Evolutionary conservation across 1,284 basidiomycete genomes (phyloP).

Genomic region (Dichomitus squalens): DNA sequence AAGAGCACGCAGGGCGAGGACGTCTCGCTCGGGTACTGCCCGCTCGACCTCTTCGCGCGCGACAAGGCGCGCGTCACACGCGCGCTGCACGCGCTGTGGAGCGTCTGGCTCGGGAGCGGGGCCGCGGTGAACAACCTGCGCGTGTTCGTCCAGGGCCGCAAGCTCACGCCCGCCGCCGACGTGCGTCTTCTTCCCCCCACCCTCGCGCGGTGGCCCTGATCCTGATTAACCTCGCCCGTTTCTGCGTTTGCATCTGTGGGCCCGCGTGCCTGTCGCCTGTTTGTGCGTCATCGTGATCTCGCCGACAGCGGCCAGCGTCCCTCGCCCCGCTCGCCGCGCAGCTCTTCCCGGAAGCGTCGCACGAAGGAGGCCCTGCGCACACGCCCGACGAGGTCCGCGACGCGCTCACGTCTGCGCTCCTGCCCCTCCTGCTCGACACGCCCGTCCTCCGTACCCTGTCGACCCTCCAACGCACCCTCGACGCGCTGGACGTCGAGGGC

Average conservation of each 20-base stretch:
- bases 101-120: conserved; percentile 63
- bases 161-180: conserved; percentile 54
- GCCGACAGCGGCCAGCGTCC: conserved; percentile 3
- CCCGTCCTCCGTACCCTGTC: conserved; percentile 62
- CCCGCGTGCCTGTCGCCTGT: neutral
- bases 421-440: conserved; percentile 54
- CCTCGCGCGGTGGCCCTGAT: too few species aligned
- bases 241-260: neutral
- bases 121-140: conserved; percentile 80
- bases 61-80: conserved; percentile 55
- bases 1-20: conserved; percentile 42
- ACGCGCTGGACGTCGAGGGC: conserved; percentile 84
- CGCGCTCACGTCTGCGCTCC: conserved; percentile 47
- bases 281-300: neutral
- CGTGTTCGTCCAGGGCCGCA: conserved; percentile 70
- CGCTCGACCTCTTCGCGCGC: conserved; percentile 84
- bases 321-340: conserved; percentile 18
- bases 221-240: neutral
- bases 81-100: conserved; percentile 77
- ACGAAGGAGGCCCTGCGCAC: neutral
- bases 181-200: conserved; percentile 43
- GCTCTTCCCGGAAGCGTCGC: conserved; percentile 10
- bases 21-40: conserved; percentile 71
- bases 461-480: conserved; percentile 75
- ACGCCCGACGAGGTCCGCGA: conserved; percentile 21